Evolutionary conservation across 1,139 yeast genomes (phyloP).

Genomic region (Saccharomyces hybrid): DNA sequence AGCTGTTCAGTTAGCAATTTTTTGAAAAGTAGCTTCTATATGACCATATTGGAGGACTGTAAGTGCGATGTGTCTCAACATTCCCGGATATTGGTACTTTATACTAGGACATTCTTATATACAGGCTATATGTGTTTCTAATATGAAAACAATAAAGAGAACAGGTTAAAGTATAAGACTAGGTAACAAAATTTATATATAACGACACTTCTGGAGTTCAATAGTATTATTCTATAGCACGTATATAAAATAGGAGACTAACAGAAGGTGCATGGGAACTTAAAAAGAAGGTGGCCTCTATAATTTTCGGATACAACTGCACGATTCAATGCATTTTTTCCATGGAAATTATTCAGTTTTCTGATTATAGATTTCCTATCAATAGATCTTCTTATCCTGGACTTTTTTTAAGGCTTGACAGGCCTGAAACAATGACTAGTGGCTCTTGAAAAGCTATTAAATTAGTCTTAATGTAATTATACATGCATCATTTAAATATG

Average conservation of each 20-base stretch:
- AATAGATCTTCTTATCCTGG: background rate
- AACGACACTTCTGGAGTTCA: background rate
- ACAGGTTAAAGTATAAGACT: background rate
- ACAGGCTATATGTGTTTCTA: background rate
- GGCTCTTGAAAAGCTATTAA: background rate
- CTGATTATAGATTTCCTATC: background rate
- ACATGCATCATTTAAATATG: background rate
- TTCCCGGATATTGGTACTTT: background rate
- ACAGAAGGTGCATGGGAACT: background rate
- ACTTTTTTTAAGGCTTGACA: background rate
- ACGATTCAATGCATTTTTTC: background rate
- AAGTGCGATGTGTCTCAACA: background rate
- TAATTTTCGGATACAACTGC: background rate
- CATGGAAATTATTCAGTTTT: background rate
- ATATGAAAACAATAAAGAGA: background rate
- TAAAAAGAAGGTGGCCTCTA: background rate
- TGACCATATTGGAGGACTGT: background rate
- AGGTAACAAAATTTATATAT: background rate
- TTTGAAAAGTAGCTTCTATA: background rate
- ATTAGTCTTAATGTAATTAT: background rate
- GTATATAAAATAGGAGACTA: background rate
- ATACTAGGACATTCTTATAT: too few relatives aligned
- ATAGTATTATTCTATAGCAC: background rate
- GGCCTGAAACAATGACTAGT: background rate
- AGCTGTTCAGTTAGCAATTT: background rate